These are phyloP conservation scores for Curvularia eragrostidis DNA, from an alignment of 2,329 filamentous ascomycete species.

Conservation along the genomic window DNA sequence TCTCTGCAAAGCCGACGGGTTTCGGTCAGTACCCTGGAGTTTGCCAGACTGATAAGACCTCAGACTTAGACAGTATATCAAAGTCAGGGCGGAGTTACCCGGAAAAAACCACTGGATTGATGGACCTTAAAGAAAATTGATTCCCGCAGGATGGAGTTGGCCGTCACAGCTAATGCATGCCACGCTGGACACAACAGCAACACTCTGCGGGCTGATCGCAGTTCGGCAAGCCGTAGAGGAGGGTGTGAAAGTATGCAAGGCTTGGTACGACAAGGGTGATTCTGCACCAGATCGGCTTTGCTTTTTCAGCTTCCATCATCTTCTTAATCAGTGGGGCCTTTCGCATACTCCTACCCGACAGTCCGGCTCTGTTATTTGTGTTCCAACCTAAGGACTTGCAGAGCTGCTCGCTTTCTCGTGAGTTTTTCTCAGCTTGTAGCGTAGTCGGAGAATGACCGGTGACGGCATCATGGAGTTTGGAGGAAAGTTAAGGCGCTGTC, in stretches of 20 bases:
- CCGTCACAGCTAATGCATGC: neutral
- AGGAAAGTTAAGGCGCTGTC: neutral
- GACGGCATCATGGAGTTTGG: neutral
- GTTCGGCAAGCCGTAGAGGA: conserved; percentile 60
- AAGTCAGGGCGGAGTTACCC: neutral
- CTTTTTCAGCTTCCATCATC: conserved; percentile 52
- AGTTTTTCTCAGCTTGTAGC: neutral
- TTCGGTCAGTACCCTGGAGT: neutral
- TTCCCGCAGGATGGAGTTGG: neutral
- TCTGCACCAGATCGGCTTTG: conserved; percentile 49
- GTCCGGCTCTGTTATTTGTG: conserved; percentile 58
- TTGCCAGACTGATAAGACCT: neutral
- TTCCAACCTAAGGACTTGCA: conserved; percentile 35
- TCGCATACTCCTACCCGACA: conserved; percentile 57
- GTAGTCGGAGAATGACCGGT: neutral
- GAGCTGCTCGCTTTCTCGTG: neutral
- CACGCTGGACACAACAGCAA: neutral
- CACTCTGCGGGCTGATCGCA: neutral
- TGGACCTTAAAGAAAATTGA: neutral
- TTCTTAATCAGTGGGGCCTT: conserved; percentile 60
- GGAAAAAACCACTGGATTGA: neutral
- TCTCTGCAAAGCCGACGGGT: neutral
- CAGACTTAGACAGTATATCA: neutral
- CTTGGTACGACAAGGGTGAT: conserved; percentile 45
- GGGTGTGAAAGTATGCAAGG: conserved; percentile 62